phyloP scores from a whole-genome alignment of 1,284 basidiomycete genomes.

The Farysia itapuensis region DNA sequence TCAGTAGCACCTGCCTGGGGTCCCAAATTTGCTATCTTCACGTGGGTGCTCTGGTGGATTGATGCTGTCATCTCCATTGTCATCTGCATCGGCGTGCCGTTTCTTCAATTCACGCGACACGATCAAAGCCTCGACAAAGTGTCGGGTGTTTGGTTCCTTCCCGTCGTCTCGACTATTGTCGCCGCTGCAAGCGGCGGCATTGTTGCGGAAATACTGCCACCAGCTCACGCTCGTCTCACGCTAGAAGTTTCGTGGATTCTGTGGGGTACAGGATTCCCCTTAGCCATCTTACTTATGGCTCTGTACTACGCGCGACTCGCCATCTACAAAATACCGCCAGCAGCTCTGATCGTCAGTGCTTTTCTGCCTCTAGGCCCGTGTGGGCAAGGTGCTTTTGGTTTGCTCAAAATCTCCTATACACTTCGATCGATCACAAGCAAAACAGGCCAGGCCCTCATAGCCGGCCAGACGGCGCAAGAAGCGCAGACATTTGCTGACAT shows the following conservation, averaged over 20 bases:
- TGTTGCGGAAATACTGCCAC: conserved; percentile 65
- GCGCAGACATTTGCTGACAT: conserved; percentile 38
- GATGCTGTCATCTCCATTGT: conserved; percentile 67
- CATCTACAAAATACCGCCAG: conserved; percentile 61
- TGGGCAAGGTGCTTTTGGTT: conserved; percentile 69
- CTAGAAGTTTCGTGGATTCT: conserved; percentile 63
- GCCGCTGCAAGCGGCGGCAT: conserved; percentile 70
- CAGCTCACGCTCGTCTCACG: conserved; percentile 65
- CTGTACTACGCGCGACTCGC: conserved; percentile 66
- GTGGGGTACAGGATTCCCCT: conserved; percentile 62
- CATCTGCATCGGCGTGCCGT: conserved; percentile 70
- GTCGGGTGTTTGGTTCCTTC: conserved; percentile 64
- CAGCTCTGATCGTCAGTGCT: conserved; percentile 66
- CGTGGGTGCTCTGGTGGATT: conserved; percentile 76
- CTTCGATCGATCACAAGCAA: conserved; percentile 15
- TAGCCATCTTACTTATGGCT: conserved; percentile 68
- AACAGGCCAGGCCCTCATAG: conserved; percentile 10
- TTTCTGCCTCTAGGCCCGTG: conserved; percentile 67
- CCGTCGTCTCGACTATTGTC: conserved; percentile 73
- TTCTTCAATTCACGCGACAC: conserved; percentile 71
- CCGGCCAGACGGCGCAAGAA: conserved; percentile 5
- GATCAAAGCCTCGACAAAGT: conserved; percentile 64
- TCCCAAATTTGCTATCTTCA: conserved; percentile 65
- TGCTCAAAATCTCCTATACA: conserved; percentile 63
- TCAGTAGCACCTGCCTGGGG: conserved; percentile 63